Evolutionary conservation across 2,329 filamentous ascomycete genomes (phyloP).

Genomic region (Claviceps digitariae): DNA sequence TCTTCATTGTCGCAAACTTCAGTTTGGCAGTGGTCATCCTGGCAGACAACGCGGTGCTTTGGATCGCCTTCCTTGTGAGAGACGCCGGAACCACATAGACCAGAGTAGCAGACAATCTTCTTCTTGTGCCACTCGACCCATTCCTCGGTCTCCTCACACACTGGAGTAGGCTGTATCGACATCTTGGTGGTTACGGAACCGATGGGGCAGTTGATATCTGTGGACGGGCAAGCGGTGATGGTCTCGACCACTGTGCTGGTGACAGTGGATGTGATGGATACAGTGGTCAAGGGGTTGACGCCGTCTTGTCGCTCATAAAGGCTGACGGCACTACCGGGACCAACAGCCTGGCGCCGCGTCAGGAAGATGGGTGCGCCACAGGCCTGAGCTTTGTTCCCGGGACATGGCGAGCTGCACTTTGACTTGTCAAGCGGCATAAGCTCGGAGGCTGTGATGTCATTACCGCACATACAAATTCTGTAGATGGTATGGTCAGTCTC

Average conservation of each 20-base stretch:
- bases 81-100: constrained; percentile 17
- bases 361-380: constrained; percentile 13
- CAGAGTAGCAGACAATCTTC: constrained; percentile 23
- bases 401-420: constrained; percentile 16
- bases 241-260: constrained; percentile 15
- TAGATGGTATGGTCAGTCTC: background rate
- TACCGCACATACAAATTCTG: constrained; percentile 20
- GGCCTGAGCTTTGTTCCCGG: constrained; percentile 11
- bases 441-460: constrained; percentile 4
- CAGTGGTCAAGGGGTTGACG: background rate
- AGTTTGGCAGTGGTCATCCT: constrained; percentile 14
- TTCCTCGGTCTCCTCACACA: background rate
- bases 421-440: constrained; percentile 6
- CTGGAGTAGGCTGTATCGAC: constrained; percentile 11
- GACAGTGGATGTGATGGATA: constrained; percentile 13
- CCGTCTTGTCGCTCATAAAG: background rate
- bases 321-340: background rate
- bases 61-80: constrained; percentile 14
- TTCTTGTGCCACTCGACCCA: constrained; percentile 14
- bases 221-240: constrained; percentile 16
- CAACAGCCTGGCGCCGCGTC: background rate
- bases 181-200: constrained; percentile 11
- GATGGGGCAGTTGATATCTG: constrained; percentile 13
- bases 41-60: constrained; percentile 20
- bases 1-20: constrained; percentile 13